phyloP scores from a whole-genome alignment of 2,329 filamentous ascomycete species.

The Botrytis tulipae region DNA sequence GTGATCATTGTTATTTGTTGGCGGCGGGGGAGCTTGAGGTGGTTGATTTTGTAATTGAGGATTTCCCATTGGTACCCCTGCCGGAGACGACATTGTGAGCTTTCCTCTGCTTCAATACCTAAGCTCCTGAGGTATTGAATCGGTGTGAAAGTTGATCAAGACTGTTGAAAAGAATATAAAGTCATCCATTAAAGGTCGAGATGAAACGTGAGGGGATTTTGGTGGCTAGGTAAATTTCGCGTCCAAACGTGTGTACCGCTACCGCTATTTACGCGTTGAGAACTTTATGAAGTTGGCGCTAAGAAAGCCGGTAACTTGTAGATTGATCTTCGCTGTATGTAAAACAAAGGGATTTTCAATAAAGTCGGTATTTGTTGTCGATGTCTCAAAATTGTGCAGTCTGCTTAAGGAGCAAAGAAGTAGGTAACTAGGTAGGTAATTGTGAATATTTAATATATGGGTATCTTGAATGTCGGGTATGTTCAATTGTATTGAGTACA shows the following conservation, averaged over 20 bases:
- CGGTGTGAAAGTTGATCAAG: slow-evolving; percentile 24
- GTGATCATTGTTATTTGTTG: slow-evolving; percentile 23
- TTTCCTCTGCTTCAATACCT: slow-evolving; percentile 27
- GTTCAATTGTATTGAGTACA: background rate
- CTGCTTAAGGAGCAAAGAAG: background rate
- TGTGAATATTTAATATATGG: background rate
- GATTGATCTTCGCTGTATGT: slow-evolving; percentile 15
- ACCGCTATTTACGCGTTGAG: slow-evolving; percentile 19
- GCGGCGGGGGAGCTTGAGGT: slow-evolving; percentile 25
- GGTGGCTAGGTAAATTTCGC: slow-evolving; percentile 31
- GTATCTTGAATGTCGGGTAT: background rate
- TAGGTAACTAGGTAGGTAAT: background rate
- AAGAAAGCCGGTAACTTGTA: slow-evolving; percentile 13
- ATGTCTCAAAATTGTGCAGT: background rate
- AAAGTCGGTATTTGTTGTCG: background rate
- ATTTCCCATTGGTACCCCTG: slow-evolving; percentile 22
- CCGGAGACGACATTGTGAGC: slow-evolving; percentile 36
- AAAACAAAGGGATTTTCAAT: background rate
- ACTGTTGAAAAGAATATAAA: slow-evolving; percentile 25
- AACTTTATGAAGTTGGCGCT: slow-evolving; percentile 23
- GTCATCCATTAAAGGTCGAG: slow-evolving; percentile 28
- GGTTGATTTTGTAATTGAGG: slow-evolving; percentile 25
- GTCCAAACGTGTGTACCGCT: slow-evolving; percentile 27
- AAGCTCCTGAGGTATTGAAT: slow-evolving; percentile 23
- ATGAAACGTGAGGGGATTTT: slow-evolving; percentile 23